Percentiles rank a stretch among this genome's conserved stretches.
Conservation (phyloP, 352 stramenopile genomes). For the Plasmopara viticola region DNA sequence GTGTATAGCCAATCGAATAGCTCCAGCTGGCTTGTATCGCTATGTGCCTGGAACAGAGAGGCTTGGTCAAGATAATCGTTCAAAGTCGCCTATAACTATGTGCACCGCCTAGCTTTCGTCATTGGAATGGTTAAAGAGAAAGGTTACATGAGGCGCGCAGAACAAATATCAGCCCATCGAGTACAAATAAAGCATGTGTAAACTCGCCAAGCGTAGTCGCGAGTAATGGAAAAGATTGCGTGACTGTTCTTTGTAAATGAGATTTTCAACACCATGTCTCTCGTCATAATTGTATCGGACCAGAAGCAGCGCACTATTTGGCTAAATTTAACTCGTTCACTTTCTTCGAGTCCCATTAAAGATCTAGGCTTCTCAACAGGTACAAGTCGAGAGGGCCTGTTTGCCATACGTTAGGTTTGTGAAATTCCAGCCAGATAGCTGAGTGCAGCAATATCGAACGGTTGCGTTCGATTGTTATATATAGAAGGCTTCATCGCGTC, state of each 20-base stretch:
- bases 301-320: constrained; percentile 8
- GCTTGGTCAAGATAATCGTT: constrained; percentile 4
- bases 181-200: constrained; percentile 10
- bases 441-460: background rate
- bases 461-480: background rate
- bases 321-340: constrained; percentile 15
- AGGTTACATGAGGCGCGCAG: background rate
- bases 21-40: background rate
- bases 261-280: constrained; percentile 3
- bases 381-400: constrained; percentile 1
- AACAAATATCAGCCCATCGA: constrained; percentile 1
- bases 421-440: background rate
- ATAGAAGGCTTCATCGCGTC: background rate
- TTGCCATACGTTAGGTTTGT: background rate
- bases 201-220: constrained; percentile 4
- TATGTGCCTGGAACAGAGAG: background rate
- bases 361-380: constrained; percentile 6
- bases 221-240: constrained; percentile 14
- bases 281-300: background rate
- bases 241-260: constrained; percentile 6
- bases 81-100: constrained; percentile 5
- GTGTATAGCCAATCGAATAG: constrained; percentile 7
- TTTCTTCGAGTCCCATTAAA: constrained; percentile 16
- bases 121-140: background rate
- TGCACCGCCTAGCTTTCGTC: background rate